Conservation (phyloP, 164 flowering plant genomes). For the Annona squamosa region DNA sequence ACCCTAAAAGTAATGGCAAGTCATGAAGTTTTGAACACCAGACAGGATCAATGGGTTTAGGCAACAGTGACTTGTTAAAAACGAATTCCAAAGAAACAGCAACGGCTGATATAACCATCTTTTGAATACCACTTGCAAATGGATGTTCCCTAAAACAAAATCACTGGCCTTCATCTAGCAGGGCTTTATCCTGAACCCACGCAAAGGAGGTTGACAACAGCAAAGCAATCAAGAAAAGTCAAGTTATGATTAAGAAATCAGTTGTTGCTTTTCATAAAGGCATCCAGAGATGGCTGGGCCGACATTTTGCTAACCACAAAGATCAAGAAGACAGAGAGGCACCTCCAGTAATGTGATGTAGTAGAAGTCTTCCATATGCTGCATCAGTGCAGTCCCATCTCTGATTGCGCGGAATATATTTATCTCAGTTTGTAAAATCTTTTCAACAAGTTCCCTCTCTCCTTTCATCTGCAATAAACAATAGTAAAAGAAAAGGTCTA, state of each 20-base stretch:
- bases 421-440: conserved; percentile 80
- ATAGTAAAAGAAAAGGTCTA: neutral
- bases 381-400: conserved; percentile 97
- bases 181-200: neutral
- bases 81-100: no score
- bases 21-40: no score
- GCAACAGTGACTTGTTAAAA: no score
- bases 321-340: conserved; percentile 7
- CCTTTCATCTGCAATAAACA: conserved; percentile 72
- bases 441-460: conserved; percentile 77
- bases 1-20: no score
- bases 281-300: neutral
- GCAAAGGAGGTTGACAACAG: neutral
- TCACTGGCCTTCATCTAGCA: no score
- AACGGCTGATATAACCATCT: no score
- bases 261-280: neutral
- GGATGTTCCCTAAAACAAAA: no score
- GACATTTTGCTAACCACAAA: neutral
- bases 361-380: conserved; percentile 98
- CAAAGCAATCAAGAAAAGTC: neutral
- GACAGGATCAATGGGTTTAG: no score
- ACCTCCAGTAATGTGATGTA: conserved; percentile 87
- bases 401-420: conserved; percentile 78
- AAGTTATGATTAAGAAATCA: neutral
- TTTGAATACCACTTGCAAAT: no score